Evolutionary conservation across 257 asterid species (phyloP), one percentile per base, ranked within the genome.

Genomic region (Prunella vulgaris): DNA sequence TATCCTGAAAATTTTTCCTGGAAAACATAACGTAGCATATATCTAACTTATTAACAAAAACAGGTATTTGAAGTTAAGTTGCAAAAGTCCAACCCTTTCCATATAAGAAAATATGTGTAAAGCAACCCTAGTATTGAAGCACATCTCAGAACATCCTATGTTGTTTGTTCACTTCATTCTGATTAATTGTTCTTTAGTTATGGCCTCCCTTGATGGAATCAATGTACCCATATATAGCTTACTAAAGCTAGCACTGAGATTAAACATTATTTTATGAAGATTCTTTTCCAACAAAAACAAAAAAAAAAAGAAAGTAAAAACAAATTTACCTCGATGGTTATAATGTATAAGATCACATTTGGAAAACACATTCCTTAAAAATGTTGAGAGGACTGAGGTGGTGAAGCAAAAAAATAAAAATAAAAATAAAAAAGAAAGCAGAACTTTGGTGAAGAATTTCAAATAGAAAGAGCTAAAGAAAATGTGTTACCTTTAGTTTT

Each of bases 401-500:
- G 15, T 42, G 54, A 67, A 48, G 51, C 35, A 18, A 58, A 66
- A 76, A 12, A 51, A 56, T 69, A 60, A 42, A 63, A 52, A 51
- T 25, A n/a, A n/a, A n/a, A n/a, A n/a, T n/a, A n/a, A n/a, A n/a
- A n/a, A n/a, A n/a, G n/a, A n/a, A n/a, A n/a, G n/a, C 64, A 28
- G 7, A 51, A 46, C 51, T 60, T 63, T 30, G n/a, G 10, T 18
- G 14, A 33, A 48, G 40, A 64, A 56, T 20, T 63, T 63, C 38
- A 64, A 74, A 25, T 32, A 66, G 13, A 60, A 62, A 20, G 21
- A 35, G 58, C 22, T n/a, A 46, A 61, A 46, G 61, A 35, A 28
- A 60, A 70, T 44, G 59, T 35, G 6, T 69, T 81, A 74, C 98
- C 95, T 93, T 88, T 59, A 93, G 72, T 78, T 78, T 88, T 69